Evolutionary conservation across 2,329 filamentous ascomycete genomes (phyloP), one percentile per base, ranked within the genome.

Genomic region (Neurospora sp.): DNA sequence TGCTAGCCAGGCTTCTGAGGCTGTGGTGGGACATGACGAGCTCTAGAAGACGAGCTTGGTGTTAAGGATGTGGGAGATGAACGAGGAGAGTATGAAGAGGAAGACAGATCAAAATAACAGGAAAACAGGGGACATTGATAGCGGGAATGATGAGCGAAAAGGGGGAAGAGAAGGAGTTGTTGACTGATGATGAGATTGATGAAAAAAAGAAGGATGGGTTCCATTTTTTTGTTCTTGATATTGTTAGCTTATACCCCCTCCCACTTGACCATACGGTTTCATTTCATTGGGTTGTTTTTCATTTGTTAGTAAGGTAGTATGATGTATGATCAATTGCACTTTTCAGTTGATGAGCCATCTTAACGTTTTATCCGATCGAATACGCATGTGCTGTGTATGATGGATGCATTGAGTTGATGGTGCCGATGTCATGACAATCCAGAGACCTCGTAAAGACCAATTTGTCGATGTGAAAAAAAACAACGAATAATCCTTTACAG

Each of bases 1-100:
- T 4, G 79, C 78, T 10, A 79, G 74, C 69, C 76, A 80, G 37
- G 80, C 79, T 8, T 78, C 76, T 46, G 76, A 75, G 41, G 77
- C 77, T 17, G 73, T 67, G n/a, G 52, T 62, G 0, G 52, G 52
- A 0, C 52, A 62, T 36, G 52, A 62, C 3, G 52, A 62, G 52
- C 52, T 57, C 8, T 57, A 4, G 1, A 15, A 15, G 2, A 15
- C 4, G 19, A 28, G 43, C 23, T 23, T 23, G 43, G 10, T 23
- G 43, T 52, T 4, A 11, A 46, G 43, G 5, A 28, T 28, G 11
- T 19, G 17, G 41, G 19, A 41, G 15, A 41, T 41, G 17, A n/a
- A 41, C 23, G 12, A 41, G 6, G 17, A 41, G 40, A 28, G 11
- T 5, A 28, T 11, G 43, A 52, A 23, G 4, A 23, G 10, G 10